Conservation (phyloP, 306 rosid species). For the Glycine soja region DNA sequence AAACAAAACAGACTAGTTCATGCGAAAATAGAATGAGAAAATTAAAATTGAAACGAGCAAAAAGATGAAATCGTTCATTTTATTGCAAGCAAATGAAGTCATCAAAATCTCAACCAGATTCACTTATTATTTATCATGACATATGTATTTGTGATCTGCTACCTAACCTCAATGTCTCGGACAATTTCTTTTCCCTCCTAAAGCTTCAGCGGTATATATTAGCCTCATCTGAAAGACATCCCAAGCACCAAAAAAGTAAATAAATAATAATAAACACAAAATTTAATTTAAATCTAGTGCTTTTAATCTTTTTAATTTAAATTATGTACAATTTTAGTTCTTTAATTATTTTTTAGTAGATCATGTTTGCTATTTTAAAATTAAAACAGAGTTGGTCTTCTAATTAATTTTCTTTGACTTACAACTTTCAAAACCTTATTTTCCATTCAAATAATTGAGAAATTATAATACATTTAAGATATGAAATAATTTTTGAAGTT, state of each 20-base stretch:
- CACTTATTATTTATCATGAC: neutral
- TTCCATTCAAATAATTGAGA: too few species aligned
- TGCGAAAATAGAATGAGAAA: neutral
- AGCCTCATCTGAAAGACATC: constrained; percentile 11
- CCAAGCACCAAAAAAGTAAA: neutral
- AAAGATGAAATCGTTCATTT: neutral
- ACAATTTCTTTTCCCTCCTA: neutral
- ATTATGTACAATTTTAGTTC: neutral
- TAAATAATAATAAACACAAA: neutral
- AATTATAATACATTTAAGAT: too few species aligned
- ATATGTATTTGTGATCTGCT: neutral
- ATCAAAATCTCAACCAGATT: neutral
- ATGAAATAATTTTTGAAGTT: neutral
- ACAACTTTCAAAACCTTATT: too few species aligned
- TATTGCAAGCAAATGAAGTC: neutral
- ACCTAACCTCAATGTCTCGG: neutral
- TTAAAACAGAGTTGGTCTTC: too few species aligned
- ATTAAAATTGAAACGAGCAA: neutral
- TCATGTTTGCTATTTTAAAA: too few species aligned
- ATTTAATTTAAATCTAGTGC: neutral
- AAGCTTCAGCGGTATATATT: neutral
- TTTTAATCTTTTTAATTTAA: neutral
- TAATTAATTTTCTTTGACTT: too few species aligned
- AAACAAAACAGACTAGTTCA: neutral
- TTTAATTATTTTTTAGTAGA: too few species aligned